These are phyloP conservation scores for Drechslerella dactyloides DNA, from an alignment of 2,329 filamentous ascomycete species.

Conservation along the genomic window DNA sequence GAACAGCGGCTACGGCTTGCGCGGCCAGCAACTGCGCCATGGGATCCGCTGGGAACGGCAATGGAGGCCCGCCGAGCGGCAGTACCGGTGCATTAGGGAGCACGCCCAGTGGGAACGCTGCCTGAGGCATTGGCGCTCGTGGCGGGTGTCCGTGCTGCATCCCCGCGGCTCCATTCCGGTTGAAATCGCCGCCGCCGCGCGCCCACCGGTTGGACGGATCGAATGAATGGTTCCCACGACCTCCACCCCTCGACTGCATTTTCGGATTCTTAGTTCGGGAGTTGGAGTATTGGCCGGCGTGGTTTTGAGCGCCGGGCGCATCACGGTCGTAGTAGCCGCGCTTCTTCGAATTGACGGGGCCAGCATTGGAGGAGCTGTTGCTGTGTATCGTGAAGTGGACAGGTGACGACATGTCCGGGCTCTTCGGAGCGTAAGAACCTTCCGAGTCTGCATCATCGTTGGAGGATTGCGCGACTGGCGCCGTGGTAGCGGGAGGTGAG, in stretches of 20 bases:
- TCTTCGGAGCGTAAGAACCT: conserved; percentile 38
- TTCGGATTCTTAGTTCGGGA: conserved; percentile 46
- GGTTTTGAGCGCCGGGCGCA: conserved; percentile 25
- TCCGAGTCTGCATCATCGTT: conserved; percentile 34
- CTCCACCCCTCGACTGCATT: conserved; percentile 28
- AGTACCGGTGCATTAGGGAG: conserved; percentile 9
- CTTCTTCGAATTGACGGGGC: conserved; percentile 11
- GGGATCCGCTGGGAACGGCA: conserved; percentile 60
- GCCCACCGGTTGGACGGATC: conserved; percentile 44
- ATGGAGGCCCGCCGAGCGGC: conserved; percentile 14
- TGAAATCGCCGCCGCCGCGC: conserved; percentile 41
- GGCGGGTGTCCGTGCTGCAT: conserved; percentile 33
- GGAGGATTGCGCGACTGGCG: not conserved
- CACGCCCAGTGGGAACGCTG: conserved; percentile 51
- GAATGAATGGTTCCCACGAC: conserved; percentile 17
- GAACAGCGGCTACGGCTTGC: conserved; percentile 58
- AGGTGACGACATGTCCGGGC: conserved; percentile 10
- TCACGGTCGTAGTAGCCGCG: conserved; percentile 46
- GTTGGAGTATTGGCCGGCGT: conserved; percentile 37
- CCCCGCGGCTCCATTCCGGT: conserved; percentile 15
- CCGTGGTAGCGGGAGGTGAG: conserved; percentile 15
- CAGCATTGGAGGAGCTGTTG: conserved; percentile 11
- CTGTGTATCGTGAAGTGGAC: conserved; percentile 5
- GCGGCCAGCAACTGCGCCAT: conserved; percentile 69
- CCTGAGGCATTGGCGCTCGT: conserved; percentile 54